These are phyloP conservation scores for Fagopyrum tataricum DNA, from an alignment of 148 eudicot genomes.

Conservation along the genomic window DNA sequence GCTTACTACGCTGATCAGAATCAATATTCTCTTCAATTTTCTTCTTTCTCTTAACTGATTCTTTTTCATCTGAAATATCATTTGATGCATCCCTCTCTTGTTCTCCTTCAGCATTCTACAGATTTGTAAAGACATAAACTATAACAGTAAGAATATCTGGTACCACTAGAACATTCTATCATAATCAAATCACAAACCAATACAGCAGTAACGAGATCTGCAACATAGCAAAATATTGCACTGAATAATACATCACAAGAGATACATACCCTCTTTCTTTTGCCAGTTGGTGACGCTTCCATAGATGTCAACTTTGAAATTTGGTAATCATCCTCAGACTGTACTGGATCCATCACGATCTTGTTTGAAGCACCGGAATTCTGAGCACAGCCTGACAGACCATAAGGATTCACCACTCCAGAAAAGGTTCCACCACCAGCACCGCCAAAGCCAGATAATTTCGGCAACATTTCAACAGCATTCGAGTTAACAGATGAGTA, in stretches of 20 bases:
- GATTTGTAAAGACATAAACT: not conserved
- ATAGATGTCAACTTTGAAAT: slow-evolving; percentile 31
- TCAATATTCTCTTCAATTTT: slow-evolving; percentile 34
- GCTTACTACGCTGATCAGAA: slow-evolving; percentile 34
- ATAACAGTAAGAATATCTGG: not conserved
- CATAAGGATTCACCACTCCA: slow-evolving; percentile 55
- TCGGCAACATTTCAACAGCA: slow-evolving; percentile 52
- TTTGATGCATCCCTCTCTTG: slow-evolving; percentile 36
- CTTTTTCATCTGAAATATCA: slow-evolving; percentile 45
- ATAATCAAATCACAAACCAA: slow-evolving; percentile 1
- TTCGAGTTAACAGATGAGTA: slow-evolving; percentile 52
- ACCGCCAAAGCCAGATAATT: slow-evolving; percentile 16
- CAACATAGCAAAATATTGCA: not conserved
- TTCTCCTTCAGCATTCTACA: slow-evolving; percentile 45
- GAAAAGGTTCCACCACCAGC: slow-evolving; percentile 58
- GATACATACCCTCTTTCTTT: slow-evolving; percentile 46
- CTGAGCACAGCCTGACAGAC: slow-evolving; percentile 34
- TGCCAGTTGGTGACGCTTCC: slow-evolving; percentile 45
- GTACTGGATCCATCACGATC: slow-evolving; percentile 3
- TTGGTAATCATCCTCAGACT: slow-evolving; percentile 33
- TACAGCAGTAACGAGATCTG: not conserved
- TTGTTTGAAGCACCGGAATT: slow-evolving; percentile 15
- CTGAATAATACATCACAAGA: slow-evolving; percentile 21
- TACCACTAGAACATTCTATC: not conserved
- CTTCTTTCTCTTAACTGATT: slow-evolving; percentile 42